Evolutionary conservation across 805 yeast genomes (phyloP), one percentile per base, ranked within the genome.

Genomic region (Metschnikowia kofuensis): DNA sequence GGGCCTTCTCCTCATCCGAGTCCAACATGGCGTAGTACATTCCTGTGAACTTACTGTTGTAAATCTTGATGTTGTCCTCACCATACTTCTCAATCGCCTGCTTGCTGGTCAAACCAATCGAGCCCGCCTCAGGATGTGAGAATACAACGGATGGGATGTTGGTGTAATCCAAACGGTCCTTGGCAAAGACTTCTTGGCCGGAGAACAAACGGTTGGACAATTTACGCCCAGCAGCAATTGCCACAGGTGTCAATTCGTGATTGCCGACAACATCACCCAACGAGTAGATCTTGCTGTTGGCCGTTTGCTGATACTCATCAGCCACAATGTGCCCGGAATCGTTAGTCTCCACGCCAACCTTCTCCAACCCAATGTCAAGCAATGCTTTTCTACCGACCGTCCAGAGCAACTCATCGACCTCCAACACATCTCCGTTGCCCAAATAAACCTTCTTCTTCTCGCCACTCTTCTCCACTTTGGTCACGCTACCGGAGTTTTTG

Each of bases 141-240:
- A 94, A 94, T n/a, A 94, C 79, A n/a, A 84, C 99, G 39, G 96
- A 86, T 38, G 99, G 99, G 44, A 94, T 82, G 64, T 91, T 87
- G 29, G 66, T 70, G 69, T 85, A 94, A 66, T 90, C 97, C 67
- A 88, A 89, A 65, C 91, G 89, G 66, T 85, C 87, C 41, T 81
- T 67, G 54, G 80, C 80, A 74, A 78, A 89, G 48, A 70, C 66
- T 53, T 78, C 82, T 48, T 91, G 85, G 21, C 97, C 97, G 6
- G 75, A 70, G 65, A 92, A 94, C 51, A 94, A 72, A 66, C 99
- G 82, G 74, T 92, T 91, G 29, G 97, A 82, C 58, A 94, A 78
- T 67, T 83, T 88, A 70, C 99, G 85, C 52, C 99, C 99, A 9
- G 99, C 91, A 35, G 99, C 97, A 72, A 94, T 94, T 35, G 99